Base-by-base conservation (phyloP, 1,139 yeast species). In the Sugiyamaella sp. region DNA sequence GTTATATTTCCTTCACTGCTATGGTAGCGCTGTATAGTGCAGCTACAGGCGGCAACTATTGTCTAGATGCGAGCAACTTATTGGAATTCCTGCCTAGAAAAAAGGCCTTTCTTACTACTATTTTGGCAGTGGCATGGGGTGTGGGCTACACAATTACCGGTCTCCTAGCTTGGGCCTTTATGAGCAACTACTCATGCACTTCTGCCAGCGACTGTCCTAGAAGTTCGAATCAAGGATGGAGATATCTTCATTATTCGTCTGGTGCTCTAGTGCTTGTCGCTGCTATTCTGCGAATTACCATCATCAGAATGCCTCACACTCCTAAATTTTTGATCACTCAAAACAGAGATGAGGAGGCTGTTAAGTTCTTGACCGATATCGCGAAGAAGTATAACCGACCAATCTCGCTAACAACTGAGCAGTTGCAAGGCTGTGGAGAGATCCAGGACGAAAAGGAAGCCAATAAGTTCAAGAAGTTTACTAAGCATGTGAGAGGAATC, bases 101-200 rank as follows among this genome's bases (percentile, higher is more conserved):
- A 50, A 69, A 76, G 57, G 82, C 80, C 58, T 79, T 76, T 73
- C 66, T 82, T 55, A 74, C 80, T 49, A 80, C 85, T 0, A 71
- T 79, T 33, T 73, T 81, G 70, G 85, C 86, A 9, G 68, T 73
- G 19, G 81, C 79, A 71, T 82, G 86, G 85, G 84, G 84, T 52
- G 69, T 81, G 51, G 86, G 86, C 29, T 84, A 81, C 66, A 78
- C 84, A 0, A 70, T 82, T 38, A 80, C 83, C 6, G 74, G 73
- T 17, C 69, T 80, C 17, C 62, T 80, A 27, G 77, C 83, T 2
- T 81, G 83, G 81, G 84, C 80, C 0, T 78, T 80, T 49, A 68
- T 81, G 52, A 77, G 82, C 24, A 74, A 74, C 51, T 70, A 71
- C 55, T 73, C 80, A 8, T 81, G 86, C 68, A 65, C 64, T 1